Evolutionary conservation across 805 yeast genomes (phyloP).

Genomic region (Metschnikowia henanensis): DNA sequence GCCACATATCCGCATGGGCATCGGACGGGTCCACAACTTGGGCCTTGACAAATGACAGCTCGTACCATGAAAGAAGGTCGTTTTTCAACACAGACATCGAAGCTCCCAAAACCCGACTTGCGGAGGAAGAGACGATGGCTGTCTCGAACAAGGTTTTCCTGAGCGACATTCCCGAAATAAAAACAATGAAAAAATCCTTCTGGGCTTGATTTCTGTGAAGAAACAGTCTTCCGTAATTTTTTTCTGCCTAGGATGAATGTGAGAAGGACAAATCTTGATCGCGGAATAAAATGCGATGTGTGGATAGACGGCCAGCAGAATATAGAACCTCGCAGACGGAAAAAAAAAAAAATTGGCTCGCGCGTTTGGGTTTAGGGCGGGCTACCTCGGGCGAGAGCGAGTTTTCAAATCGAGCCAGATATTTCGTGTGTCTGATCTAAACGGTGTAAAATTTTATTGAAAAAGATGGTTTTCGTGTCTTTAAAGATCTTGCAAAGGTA

Average conservation of each 20-base stretch:
- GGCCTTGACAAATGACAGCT: conserved; percentile 21
- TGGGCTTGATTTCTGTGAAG: no score
- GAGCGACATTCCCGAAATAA: conserved; percentile 15
- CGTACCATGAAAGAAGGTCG: conserved; percentile 24
- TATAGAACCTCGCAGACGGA: conserved; percentile 6
- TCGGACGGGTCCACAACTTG: conserved; percentile 23
- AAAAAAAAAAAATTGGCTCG: conserved; percentile 3
- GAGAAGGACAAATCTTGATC: neutral
- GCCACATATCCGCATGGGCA: conserved; percentile 26
- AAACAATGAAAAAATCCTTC: no score
- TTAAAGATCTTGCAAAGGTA: no score
- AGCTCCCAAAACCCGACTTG: conserved; percentile 21
- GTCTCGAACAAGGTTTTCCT: conserved; percentile 23
- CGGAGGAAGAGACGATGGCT: conserved; percentile 27
- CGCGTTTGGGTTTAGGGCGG: conserved; percentile 7
- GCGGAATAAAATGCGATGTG: neutral
- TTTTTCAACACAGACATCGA: conserved; percentile 18
- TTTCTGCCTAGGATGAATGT: neutral
- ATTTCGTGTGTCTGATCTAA: neutral
- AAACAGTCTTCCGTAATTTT: no score
- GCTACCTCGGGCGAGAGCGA: neutral
- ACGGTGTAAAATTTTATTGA: no score
- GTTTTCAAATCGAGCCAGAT: neutral
- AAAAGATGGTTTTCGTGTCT: no score
- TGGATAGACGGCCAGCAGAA: conserved; percentile 1